Evolutionary conservation across 2,329 filamentous ascomycete genomes (phyloP).

Genomic region (Pestalotiopsis sp.): DNA sequence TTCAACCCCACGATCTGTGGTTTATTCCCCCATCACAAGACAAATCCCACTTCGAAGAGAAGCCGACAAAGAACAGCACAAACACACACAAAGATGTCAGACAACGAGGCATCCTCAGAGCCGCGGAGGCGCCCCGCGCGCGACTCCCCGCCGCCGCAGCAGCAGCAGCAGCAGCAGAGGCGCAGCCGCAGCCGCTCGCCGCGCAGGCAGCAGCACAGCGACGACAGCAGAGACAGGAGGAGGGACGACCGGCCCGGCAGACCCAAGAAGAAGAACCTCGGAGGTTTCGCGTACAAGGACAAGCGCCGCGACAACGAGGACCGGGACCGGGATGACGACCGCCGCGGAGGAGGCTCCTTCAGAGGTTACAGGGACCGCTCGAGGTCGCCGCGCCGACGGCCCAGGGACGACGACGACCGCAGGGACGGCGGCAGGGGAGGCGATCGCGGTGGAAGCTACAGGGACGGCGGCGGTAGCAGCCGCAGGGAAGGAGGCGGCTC

Average conservation of each 20-base stretch:
- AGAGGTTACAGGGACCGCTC: conserved; percentile 52
- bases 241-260: conserved; percentile 22
- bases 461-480: conserved; percentile 4
- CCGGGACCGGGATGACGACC: conserved; percentile 41
- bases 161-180: conserved; percentile 2
- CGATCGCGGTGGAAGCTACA: background rate
- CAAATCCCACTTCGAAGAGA: background rate
- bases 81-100: background rate
- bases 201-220: background rate
- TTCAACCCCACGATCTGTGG: background rate
- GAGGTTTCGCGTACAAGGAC: conserved; percentile 62
- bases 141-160: background rate
- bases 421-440: background rate
- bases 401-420: conserved; percentile 33
- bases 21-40: background rate
- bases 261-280: conserved; percentile 34
- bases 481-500: conserved; percentile 17
- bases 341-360: conserved; percentile 40
- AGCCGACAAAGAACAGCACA: background rate
- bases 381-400: conserved; percentile 35
- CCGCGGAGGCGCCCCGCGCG: conserved; percentile 1
- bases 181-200: conserved; percentile 14
- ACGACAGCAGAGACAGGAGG: conserved; percentile 17
- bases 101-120: background rate
- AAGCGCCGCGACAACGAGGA: conserved; percentile 48